Conservation (phyloP, 176 grass and related monocot species). For the Secale cereale region DNA sequence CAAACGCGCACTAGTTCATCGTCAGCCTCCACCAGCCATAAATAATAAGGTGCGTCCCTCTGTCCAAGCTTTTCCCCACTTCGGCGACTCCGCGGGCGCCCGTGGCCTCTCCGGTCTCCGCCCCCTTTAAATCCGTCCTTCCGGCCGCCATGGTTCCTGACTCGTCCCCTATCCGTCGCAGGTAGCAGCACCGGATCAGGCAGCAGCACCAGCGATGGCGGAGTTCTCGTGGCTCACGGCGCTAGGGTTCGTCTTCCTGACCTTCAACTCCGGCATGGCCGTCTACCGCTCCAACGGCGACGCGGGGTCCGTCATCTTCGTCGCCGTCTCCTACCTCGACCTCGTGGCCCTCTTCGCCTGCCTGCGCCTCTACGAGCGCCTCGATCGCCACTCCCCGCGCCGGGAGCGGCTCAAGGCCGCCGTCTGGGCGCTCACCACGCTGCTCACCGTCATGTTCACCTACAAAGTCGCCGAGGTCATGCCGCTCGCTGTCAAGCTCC, state of each 20-base stretch:
- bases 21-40: not conserved
- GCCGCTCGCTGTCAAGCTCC: conserved; percentile 26
- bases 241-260: conserved; percentile 26
- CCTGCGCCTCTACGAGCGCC: not conserved
- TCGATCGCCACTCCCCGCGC: not conserved
- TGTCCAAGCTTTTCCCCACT: not conserved
- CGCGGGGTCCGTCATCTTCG: not conserved
- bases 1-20: not conserved
- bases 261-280: conserved; percentile 24
- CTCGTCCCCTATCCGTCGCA: not conserved
- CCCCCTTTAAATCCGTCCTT: not conserved
- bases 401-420: not conserved
- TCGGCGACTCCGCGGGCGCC: not conserved
- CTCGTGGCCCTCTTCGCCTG: conserved; percentile 12
- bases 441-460: conserved; percentile 26
- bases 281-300: conserved; percentile 18
- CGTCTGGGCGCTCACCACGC: conserved; percentile 29
- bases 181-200: not conserved
- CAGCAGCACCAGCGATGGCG: not conserved
- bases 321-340: conserved; percentile 8
- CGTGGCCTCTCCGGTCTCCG: not conserved
- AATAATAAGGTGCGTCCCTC: not conserved
- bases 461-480: conserved; percentile 15
- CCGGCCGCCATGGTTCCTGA: not conserved
- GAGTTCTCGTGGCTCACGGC: conserved; percentile 20